A percentile compares a stretch with the other conserved stretches of the same genome.
Evolutionary conservation across 306 rosid species (phyloP).

Genomic region (Cucurbita moschata): DNA sequence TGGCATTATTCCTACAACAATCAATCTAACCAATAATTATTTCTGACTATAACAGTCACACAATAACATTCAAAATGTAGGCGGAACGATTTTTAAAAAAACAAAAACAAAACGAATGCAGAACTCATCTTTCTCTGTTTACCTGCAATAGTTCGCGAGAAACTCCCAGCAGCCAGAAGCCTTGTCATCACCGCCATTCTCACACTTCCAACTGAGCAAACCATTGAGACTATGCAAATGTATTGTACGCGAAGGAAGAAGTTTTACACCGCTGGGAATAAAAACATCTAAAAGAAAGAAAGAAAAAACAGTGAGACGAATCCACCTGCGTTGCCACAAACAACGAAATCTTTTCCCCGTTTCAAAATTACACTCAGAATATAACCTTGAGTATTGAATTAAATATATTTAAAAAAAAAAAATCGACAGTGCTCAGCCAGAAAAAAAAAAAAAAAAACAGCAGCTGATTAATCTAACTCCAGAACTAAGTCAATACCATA

Average conservation of each 20-base stretch:
- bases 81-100: too few species aligned
- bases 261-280: neutral
- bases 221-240: slow-evolving; percentile 17
- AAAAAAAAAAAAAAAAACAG: neutral
- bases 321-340: neutral
- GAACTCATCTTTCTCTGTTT: neutral
- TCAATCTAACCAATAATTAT: neutral
- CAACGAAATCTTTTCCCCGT: neutral
- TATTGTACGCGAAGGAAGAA: neutral
- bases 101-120: neutral
- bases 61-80: neutral
- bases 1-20: neutral
- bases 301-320: neutral
- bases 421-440: neutral
- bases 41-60: neutral
- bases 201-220: slow-evolving; percentile 61
- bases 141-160: slow-evolving; percentile 48
- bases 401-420: neutral
- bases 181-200: slow-evolving; percentile 80
- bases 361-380: neutral
- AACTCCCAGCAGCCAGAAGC: slow-evolving; percentile 47
- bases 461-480: neutral
- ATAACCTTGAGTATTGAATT: neutral
- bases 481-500: neutral
- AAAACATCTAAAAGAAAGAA: neutral